Conservation (phyloP, 1,284 basidiomycete genomes). For the Heterobasidion occidentale region DNA sequence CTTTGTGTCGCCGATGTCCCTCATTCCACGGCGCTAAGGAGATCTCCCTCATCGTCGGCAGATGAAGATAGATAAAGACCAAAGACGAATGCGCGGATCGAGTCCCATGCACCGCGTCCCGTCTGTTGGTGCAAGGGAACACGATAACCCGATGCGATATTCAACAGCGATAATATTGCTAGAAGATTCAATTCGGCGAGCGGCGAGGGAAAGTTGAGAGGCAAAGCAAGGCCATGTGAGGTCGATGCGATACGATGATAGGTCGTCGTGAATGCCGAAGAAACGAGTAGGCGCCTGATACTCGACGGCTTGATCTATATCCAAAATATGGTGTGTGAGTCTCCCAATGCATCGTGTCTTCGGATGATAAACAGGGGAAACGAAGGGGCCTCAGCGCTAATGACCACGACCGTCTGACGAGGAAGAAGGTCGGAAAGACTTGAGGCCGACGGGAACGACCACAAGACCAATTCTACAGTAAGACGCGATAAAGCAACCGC, state of each 20-base stretch:
- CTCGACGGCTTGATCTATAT: slow-evolving; percentile 44
- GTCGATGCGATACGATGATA: slow-evolving; percentile 52
- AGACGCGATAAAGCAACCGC: no score
- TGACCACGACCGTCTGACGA: not conserved
- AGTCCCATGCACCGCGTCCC: slow-evolving; percentile 74
- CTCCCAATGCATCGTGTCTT: not conserved
- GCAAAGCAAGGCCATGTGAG: slow-evolving; percentile 61
- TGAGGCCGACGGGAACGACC: no score
- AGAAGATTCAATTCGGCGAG: slow-evolving; percentile 70
- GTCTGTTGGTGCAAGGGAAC: slow-evolving; percentile 60
- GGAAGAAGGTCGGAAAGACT: not conserved
- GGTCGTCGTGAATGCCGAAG: slow-evolving; percentile 53
- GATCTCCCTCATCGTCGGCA: slow-evolving; percentile 40
- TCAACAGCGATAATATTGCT: slow-evolving; percentile 65
- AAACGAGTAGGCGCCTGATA: slow-evolving; percentile 55
- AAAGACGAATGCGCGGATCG: slow-evolving; percentile 65
- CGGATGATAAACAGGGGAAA: not conserved
- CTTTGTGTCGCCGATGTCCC: slow-evolving; percentile 37
- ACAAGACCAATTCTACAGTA: no score
- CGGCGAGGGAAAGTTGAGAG: slow-evolving; percentile 65
- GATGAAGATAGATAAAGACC: slow-evolving; percentile 62
- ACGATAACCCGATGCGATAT: slow-evolving; percentile 77
- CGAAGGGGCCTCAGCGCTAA: no score
- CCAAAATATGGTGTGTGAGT: slow-evolving; percentile 2
- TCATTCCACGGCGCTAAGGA: slow-evolving; percentile 68